A percentile compares a stretch with the other conserved stretches of the same genome.
These are phyloP conservation scores for Cercospora sp. DNA, from an alignment of 2,329 filamentous ascomycete genomes.

Conservation along the genomic window DNA sequence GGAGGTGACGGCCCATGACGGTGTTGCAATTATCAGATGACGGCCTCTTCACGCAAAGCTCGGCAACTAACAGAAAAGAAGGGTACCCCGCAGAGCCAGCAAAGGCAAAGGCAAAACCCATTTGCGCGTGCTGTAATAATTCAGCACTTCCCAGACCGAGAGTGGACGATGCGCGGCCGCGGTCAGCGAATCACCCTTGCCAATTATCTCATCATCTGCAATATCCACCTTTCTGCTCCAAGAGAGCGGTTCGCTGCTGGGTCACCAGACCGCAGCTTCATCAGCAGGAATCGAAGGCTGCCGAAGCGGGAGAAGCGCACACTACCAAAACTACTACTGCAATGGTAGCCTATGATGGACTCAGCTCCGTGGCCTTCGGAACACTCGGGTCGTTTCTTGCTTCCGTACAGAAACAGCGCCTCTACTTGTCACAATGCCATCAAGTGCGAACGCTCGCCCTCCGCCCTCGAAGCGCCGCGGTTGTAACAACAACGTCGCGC, in stretches of 20 bases:
- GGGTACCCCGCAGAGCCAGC: not conserved
- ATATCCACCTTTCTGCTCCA: not conserved
- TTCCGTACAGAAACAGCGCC: not conserved
- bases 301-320: not conserved
- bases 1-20: slow-evolving; percentile 4
- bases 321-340: not conserved
- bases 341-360: not conserved
- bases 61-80: not conserved
- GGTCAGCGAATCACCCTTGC: not conserved
- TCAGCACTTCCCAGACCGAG: slow-evolving; percentile 1
- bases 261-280: not conserved
- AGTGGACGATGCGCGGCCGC: not conserved
- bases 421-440: not conserved
- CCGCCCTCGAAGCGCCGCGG: not conserved
- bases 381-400: not conserved
- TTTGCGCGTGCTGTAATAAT: not conserved
- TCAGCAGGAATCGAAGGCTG: not conserved
- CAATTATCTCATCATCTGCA: not conserved
- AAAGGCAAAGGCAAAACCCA: not conserved
- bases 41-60: slow-evolving; percentile 3
- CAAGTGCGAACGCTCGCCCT: not conserved
- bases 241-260: not conserved
- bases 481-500: not conserved
- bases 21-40: slow-evolving; percentile 3
- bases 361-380: not conserved